Percentiles rank a stretch among this genome's conserved stretches.
Evolutionary conservation across 495 filamentous ascomycete genomes (phyloP).

Genomic region (Neurospora sp.): DNA sequence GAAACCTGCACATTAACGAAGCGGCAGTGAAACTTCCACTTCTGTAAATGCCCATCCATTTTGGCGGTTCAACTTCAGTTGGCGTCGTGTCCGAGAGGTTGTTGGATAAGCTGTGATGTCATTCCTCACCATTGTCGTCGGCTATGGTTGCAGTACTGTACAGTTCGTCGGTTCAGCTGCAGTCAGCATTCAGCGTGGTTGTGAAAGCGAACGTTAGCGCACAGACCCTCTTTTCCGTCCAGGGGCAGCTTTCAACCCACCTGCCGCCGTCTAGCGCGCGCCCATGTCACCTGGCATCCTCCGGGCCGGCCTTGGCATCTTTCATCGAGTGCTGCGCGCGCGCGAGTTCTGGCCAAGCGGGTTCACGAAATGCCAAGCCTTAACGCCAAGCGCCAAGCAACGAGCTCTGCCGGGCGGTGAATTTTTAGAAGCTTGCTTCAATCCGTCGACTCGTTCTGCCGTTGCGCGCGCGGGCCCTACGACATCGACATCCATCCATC

Average conservation of each 20-base stretch:
- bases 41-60: neutral
- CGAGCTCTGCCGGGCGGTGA: neutral
- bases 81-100: neutral
- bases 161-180: neutral
- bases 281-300: neutral
- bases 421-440: neutral
- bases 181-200: neutral
- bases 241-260: neutral
- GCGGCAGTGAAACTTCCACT: neutral
- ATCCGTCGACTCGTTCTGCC: neutral
- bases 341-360: neutral
- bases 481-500: neutral
- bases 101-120: neutral
- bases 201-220: neutral
- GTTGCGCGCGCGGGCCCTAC: neutral
- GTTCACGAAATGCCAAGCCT: neutral
- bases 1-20: neutral
- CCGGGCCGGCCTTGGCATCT: neutral
- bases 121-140: neutral
- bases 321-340: neutral
- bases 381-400: neutral
- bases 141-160: neutral
- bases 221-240: neutral
- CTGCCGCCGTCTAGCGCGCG: neutral
- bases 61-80: neutral